Evolutionary conservation across 495 filamentous ascomycete species (phyloP).

Genomic region (Hypoxylon fragiforme): DNA sequence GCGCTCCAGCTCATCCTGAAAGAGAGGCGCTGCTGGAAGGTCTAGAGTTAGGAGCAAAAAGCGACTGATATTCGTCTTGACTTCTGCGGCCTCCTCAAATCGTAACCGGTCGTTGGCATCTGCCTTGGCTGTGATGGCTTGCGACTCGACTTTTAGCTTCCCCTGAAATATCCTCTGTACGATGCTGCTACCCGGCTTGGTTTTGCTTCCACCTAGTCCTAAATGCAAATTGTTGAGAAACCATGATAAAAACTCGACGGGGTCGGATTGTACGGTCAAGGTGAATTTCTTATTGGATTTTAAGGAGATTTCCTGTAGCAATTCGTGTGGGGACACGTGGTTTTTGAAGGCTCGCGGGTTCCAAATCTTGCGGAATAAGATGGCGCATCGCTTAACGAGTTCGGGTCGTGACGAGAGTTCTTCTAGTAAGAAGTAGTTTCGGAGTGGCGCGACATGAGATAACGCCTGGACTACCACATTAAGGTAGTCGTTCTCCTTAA

Average conservation of each 20-base stretch:
- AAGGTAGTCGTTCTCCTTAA: conserved; percentile 98
- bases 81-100: conserved; percentile 87
- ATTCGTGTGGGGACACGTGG: conserved; percentile 95
- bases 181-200: conserved; percentile 77
- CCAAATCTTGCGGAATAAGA: conserved; percentile 96
- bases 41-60: conserved; percentile 93
- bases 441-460: conserved; percentile 84
- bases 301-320: conserved; percentile 91
- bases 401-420: conserved; percentile 61
- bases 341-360: conserved; percentile 95
- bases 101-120: conserved; percentile 85
- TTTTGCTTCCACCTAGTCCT: conserved; percentile 84
- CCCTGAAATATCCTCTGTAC: conserved; percentile 94
- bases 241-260: conserved; percentile 95
- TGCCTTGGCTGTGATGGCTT: conserved; percentile 89
- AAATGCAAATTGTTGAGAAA: conserved; percentile 95
- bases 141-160: conserved; percentile 85
- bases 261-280: conserved; percentile 88
- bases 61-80: conserved; percentile 72
- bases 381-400: conserved; percentile 77
- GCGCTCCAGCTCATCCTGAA: conserved; percentile 85
- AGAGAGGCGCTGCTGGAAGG: conserved; percentile 90
- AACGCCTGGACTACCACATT: conserved; percentile 96
- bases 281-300: conserved; percentile 91
- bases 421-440: conserved; percentile 92